phyloP scores from a whole-genome alignment of 306 rosid genomes.

The Cajanus cajan region DNA sequence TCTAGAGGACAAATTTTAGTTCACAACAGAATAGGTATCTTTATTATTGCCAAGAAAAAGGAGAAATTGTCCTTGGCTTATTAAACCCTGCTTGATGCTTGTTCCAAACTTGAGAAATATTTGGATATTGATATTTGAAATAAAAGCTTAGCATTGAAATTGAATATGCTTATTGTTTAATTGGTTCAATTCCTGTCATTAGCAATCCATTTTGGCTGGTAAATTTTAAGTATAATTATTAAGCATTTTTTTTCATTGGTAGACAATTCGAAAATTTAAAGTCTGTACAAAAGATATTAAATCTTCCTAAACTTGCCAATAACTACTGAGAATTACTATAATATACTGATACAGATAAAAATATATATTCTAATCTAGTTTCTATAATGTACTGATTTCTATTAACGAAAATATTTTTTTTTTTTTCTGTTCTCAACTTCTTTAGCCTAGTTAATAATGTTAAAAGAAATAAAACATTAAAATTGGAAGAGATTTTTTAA shows the following conservation, averaged over 20 bases:
- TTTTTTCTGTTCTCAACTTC: background rate
- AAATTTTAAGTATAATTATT: too few relatives aligned
- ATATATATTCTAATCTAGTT: background rate
- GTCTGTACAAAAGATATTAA: background rate
- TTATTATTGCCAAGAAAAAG: slow-evolving; percentile 31
- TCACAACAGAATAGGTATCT: slow-evolving; percentile 32
- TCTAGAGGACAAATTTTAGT: slow-evolving; percentile 35
- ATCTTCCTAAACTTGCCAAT: background rate
- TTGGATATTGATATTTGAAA: slow-evolving; percentile 42
- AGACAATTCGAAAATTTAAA: background rate
- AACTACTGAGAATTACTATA: background rate
- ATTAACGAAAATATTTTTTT: too few relatives aligned
- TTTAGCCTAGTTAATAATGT: too few relatives aligned
- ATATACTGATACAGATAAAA: too few relatives aligned
- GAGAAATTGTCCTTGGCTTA: slow-evolving; percentile 25
- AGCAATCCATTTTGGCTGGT: too few relatives aligned
- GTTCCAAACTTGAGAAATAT: slow-evolving; percentile 36
- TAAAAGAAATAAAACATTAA: too few relatives aligned
- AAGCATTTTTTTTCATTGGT: background rate
- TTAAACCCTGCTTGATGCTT: slow-evolving; percentile 33
- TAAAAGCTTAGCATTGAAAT: slow-evolving; percentile 27
- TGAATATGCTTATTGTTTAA: background rate
- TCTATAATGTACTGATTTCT: background rate
- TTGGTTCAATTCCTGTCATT: too few relatives aligned
- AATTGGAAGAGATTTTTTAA: too few relatives aligned